A percentile compares a stretch with the other conserved stretches of the same genome.
Evolutionary conservation across 2,329 filamentous ascomycete species (phyloP).

Genomic region (Alternaria gansuensis): DNA sequence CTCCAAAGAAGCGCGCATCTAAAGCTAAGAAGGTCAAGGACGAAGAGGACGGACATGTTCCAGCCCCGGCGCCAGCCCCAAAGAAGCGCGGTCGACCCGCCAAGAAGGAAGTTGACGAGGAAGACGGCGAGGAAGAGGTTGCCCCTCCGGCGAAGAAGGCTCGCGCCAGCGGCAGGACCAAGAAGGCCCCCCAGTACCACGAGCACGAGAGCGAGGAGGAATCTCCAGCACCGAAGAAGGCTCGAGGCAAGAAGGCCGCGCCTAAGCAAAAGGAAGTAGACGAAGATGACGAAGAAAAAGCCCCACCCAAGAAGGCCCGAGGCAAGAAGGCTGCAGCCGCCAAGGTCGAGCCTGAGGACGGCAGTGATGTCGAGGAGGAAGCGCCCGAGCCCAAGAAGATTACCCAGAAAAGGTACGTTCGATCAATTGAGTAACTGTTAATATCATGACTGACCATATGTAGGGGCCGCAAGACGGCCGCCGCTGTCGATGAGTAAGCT

Average conservation of each 20-base stretch:
- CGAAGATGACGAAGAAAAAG: constrained; percentile 26
- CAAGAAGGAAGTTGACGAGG: constrained; percentile 37
- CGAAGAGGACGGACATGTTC: constrained; percentile 41
- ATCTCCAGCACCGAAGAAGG: constrained; percentile 45
- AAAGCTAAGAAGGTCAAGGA: constrained; percentile 25
- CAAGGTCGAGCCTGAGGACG: constrained; percentile 24
- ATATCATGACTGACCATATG: constrained; percentile 15
- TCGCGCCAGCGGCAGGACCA: constrained; percentile 25
- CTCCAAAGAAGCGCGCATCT: constrained; percentile 45
- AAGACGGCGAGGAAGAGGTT: constrained; percentile 36
- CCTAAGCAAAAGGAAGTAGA: constrained; percentile 19
- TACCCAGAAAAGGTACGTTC: constrained; percentile 43
- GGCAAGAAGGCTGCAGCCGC: constrained; percentile 42
- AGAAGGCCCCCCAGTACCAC: constrained; percentile 18
- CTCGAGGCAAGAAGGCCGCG: constrained; percentile 18
- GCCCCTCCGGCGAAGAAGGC: constrained; percentile 32
- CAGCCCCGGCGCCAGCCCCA: constrained; percentile 32
- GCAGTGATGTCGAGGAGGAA: constrained; percentile 18
- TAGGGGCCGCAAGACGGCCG: constrained; percentile 40
- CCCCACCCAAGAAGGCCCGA: constrained; percentile 43
- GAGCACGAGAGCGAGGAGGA: constrained; percentile 21
- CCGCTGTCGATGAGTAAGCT: constrained; percentile 29
- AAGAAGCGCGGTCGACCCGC: constrained; percentile 42
- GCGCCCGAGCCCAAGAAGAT: constrained; percentile 25
- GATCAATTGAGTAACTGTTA: too few relatives aligned